Conservation (phyloP, 306 rosid genomes). For the Dalbergia cultrata region DNA sequence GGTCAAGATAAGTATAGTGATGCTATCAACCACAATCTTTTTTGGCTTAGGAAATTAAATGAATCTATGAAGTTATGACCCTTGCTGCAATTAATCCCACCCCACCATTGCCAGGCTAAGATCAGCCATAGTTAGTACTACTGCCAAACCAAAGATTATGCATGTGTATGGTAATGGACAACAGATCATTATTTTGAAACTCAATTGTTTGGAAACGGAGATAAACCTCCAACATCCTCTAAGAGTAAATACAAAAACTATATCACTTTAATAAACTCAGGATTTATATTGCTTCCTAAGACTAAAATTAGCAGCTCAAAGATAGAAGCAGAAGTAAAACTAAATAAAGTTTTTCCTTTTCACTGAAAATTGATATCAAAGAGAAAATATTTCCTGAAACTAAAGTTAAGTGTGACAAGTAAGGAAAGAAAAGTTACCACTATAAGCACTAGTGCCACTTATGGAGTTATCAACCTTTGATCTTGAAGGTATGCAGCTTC, state of each 20-base stretch:
- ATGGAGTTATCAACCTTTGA: conserved; percentile 86
- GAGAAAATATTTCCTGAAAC: conserved; percentile 9
- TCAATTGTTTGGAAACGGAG: conserved; percentile 26
- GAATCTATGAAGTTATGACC: conserved; percentile 10
- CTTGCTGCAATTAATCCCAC: not conserved
- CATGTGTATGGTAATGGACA: conserved; percentile 23
- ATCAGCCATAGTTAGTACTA: conserved; percentile 14
- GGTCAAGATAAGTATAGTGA: not conserved
- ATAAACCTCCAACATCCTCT: conserved; percentile 32
- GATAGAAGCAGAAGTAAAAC: not conserved
- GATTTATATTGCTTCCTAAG: conserved; percentile 29
- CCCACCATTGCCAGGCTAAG: conserved; percentile 4
- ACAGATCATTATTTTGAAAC: conserved; percentile 1
- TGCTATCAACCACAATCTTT: conserved; percentile 5
- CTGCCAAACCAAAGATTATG: conserved; percentile 28
- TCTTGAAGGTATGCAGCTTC: conserved; percentile 86
- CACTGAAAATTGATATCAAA: conserved; percentile 28
- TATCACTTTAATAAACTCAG: conserved; percentile 12
- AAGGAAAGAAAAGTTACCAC: conserved; percentile 62
- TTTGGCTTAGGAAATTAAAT: not conserved
- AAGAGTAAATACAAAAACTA: not conserved
- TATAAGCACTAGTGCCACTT: conserved; percentile 64
- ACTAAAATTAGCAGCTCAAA: conserved; percentile 35
- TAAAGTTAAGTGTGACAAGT: conserved; percentile 8
- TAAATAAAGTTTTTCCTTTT: conserved; percentile 16